Conservation (phyloP, 2,329 filamentous ascomycete species). For the Phoma sp. region DNA sequence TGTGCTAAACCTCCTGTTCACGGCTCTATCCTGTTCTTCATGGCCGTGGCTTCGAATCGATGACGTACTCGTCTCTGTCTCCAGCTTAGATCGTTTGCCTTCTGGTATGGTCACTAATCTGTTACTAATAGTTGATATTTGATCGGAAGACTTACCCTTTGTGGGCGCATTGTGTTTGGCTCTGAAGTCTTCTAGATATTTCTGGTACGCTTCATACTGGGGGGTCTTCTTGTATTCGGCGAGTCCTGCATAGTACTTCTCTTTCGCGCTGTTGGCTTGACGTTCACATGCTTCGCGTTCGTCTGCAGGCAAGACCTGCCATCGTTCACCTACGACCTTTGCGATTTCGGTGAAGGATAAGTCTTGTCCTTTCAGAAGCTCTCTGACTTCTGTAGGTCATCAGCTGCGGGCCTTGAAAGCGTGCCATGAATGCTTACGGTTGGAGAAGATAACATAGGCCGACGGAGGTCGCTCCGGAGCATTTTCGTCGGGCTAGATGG, state of each 20-base stretch:
- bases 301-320: slow-evolving; percentile 71
- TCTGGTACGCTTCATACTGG: slow-evolving; percentile 70
- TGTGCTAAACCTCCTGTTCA: slow-evolving; percentile 37
- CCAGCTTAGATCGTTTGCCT: slow-evolving; percentile 53
- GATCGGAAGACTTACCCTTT: slow-evolving; percentile 38
- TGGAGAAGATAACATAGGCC: slow-evolving; percentile 85
- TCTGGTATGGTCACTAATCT: slow-evolving; percentile 38
- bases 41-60: slow-evolving; percentile 42
- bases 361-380: slow-evolving; percentile 76
- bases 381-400: slow-evolving; percentile 68
- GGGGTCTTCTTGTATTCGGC: slow-evolving; percentile 78
- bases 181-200: slow-evolving; percentile 80
- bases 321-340: slow-evolving; percentile 80
- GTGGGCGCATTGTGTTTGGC: slow-evolving; percentile 63
- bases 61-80: slow-evolving; percentile 46
- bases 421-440: slow-evolving; percentile 63
- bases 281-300: slow-evolving; percentile 77
- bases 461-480: slow-evolving; percentile 81
- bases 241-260: slow-evolving; percentile 76
- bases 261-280: slow-evolving; percentile 75
- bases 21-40: slow-evolving; percentile 36
- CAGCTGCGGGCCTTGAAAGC: slow-evolving; percentile 15
- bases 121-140: slow-evolving; percentile 1
- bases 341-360: slow-evolving; percentile 84
- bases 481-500: slow-evolving; percentile 71